A percentile compares a stretch with the other conserved stretches of the same genome.
Conservation (phyloP, 371 early-diverging fungal species). For the Basidiobolus meristosporus region DNA sequence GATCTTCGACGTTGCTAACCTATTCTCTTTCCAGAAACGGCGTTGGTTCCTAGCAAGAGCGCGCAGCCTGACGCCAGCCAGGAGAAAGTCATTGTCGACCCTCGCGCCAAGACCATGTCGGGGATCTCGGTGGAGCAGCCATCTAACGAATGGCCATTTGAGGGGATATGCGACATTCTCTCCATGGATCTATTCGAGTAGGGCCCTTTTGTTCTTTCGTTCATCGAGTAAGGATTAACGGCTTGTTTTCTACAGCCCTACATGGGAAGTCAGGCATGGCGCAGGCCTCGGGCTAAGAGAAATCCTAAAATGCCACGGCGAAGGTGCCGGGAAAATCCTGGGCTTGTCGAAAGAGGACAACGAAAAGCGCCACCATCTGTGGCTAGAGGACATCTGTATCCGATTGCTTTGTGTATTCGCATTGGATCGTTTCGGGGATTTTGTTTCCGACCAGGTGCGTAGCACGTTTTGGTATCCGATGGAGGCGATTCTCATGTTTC, state of each 20-base stretch:
- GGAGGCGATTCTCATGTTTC: not conserved
- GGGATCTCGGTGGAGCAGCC: too few relatives aligned
- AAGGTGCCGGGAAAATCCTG: constrained; percentile 42
- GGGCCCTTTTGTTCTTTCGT: not conserved
- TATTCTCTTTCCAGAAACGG: too few relatives aligned
- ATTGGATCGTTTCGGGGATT: constrained; percentile 91
- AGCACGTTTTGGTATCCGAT: too few relatives aligned
- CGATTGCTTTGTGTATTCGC: constrained; percentile 83
- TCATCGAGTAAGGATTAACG: not conserved
- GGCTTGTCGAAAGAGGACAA: constrained; percentile 34
- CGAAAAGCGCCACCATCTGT: constrained; percentile 40
- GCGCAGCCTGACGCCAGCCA: not conserved
- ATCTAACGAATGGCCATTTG: constrained; percentile 95
- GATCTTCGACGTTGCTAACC: not conserved
- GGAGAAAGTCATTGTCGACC: not conserved
- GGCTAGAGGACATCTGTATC: constrained; percentile 74
- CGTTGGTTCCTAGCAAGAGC: not conserved
- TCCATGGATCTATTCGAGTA: constrained; percentile 74
- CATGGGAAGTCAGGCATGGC: constrained; percentile 94
- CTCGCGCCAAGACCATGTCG: not conserved
- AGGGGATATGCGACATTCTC: constrained; percentile 71
- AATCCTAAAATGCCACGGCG: constrained; percentile 69
- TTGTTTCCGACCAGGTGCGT: constrained; percentile 86
- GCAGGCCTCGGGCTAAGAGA: constrained; percentile 87
- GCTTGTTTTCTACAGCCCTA: constrained; percentile 14